Conservation (phyloP, 108 stramenopile species). For the Seminavis robusta region DNA sequence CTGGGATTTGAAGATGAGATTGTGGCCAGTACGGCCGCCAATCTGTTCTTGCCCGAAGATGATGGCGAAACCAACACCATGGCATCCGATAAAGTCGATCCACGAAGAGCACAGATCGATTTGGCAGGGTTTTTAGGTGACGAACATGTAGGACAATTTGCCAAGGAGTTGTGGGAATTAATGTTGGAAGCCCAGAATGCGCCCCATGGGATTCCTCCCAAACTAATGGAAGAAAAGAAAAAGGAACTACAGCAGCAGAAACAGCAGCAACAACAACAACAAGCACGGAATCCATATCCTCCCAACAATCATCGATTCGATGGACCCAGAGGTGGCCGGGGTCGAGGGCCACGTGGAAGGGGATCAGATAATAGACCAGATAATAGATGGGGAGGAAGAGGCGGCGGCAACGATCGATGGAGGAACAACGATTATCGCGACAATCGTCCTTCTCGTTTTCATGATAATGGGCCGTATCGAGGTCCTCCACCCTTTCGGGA, state of each 20-base stretch:
- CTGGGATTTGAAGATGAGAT: slow-evolving; percentile 91
- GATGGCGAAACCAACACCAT: slow-evolving; percentile 1
- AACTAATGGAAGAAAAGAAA: slow-evolving; percentile 81
- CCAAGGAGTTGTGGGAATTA: slow-evolving; percentile 69
- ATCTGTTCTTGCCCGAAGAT: slow-evolving; percentile 72
- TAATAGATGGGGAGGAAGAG: neutral
- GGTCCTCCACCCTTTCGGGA: neutral
- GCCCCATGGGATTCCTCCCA: slow-evolving; percentile 63
- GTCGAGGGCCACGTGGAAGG: neutral
- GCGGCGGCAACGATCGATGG: neutral
- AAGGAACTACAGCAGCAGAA: slow-evolving; percentile 50
- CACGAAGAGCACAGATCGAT: slow-evolving; percentile 74
- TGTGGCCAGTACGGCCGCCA: slow-evolving; percentile 68
- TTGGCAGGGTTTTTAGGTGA: slow-evolving; percentile 81
- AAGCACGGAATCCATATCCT: neutral
- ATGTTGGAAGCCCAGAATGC: slow-evolving; percentile 72
- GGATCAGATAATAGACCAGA: neutral
- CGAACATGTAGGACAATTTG: slow-evolving; percentile 65
- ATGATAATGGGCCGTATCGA: neutral
- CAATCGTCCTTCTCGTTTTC: neutral
- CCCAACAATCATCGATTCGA: neutral
- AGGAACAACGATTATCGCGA: no score
- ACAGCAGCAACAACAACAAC: slow-evolving; percentile 11
- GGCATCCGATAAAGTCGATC: slow-evolving; percentile 41
- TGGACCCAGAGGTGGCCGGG: neutral